Percentiles rank a stretch among this genome's conserved stretches.
Conservation (phyloP, 108 stramenopile genomes). For the Bacterosira constricta region DNA sequence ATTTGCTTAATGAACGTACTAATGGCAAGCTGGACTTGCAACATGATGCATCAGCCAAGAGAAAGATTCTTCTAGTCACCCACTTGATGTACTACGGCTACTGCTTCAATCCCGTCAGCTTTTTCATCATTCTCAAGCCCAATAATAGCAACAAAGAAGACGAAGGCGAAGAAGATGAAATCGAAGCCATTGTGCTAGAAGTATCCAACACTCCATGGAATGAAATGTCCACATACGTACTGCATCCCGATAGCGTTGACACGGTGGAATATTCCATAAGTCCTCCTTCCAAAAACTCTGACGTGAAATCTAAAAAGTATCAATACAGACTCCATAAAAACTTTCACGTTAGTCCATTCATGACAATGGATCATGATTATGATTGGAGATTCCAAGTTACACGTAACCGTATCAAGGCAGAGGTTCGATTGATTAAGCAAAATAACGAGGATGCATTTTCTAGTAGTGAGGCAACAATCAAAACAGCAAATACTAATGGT, state of each 20-base stretch:
- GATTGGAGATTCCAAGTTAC: slow-evolving; percentile 84
- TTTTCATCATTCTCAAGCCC: slow-evolving; percentile 71
- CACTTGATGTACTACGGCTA: slow-evolving; percentile 86
- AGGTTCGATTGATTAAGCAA: slow-evolving; percentile 33
- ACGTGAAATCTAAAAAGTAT: slow-evolving; percentile 39
- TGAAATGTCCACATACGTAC: slow-evolving; percentile 92
- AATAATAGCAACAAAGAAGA: slow-evolving; percentile 4
- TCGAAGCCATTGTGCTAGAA: slow-evolving; percentile 87
- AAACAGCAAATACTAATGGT: not conserved
- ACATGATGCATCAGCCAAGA: slow-evolving; percentile 18
- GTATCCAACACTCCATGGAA: slow-evolving; percentile 96
- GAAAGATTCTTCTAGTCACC: slow-evolving; percentile 65
- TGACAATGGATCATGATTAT: slow-evolving; percentile 94
- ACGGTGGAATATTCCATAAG: slow-evolving; percentile 22
- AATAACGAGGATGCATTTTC: not conserved
- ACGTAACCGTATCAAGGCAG: slow-evolving; percentile 27
- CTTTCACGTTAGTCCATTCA: slow-evolving; percentile 98
- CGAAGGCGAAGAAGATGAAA: slow-evolving; percentile 15
- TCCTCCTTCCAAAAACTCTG: not conserved
- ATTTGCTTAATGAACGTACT: slow-evolving; percentile 65
- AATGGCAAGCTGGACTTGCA: slow-evolving; percentile 46
- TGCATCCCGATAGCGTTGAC: slow-evolving; percentile 79
- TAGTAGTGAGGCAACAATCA: not conserved
- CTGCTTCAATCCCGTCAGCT: slow-evolving; percentile 90
- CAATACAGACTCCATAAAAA: slow-evolving; percentile 70